Percentiles rank a stretch among this genome's conserved stretches.
Evolutionary conservation across 371 early-diverging fungal genomes (phyloP).

Genomic region (Dichotomocladium elegans): DNA sequence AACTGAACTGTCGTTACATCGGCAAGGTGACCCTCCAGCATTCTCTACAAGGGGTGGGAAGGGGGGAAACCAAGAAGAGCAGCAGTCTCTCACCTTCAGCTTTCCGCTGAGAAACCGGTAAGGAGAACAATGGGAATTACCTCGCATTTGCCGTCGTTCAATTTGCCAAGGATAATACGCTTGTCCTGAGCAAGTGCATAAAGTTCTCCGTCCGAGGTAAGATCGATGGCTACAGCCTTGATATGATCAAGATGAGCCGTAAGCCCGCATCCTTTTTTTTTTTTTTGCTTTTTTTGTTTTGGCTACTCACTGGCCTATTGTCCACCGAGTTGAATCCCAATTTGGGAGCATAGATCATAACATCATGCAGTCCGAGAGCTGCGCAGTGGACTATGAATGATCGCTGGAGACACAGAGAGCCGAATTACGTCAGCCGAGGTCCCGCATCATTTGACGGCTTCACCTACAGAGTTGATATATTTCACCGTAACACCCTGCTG

Average conservation of each 20-base stretch:
- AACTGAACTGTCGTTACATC: slow-evolving; percentile 65
- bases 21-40: slow-evolving; percentile 60
- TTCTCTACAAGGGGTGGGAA: too few relatives aligned
- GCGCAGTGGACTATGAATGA: slow-evolving; percentile 34
- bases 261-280: background rate
- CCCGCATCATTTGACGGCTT: background rate
- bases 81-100: background rate
- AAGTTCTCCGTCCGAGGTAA: slow-evolving; percentile 52
- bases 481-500: slow-evolving; percentile 16
- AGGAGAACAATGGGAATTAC: too few relatives aligned
- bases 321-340: slow-evolving; percentile 14
- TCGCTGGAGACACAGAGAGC: slow-evolving; percentile 22
- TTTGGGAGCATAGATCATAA: slow-evolving; percentile 21
- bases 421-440: background rate
- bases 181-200: slow-evolving; percentile 46
- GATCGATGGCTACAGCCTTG: slow-evolving; percentile 46
- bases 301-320: slow-evolving; percentile 8
- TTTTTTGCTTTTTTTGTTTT: background rate
- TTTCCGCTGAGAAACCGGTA: background rate
- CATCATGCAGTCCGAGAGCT: slow-evolving; percentile 15
- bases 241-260: background rate
- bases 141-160: slow-evolving; percentile 30
- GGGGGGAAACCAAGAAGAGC: background rate
- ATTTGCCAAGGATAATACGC: slow-evolving; percentile 37
- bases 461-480: slow-evolving; percentile 27